These are phyloP conservation scores for Pseudevernia furfuracea DNA, from an alignment of 495 filamentous ascomycete species.

Conservation along the genomic window DNA sequence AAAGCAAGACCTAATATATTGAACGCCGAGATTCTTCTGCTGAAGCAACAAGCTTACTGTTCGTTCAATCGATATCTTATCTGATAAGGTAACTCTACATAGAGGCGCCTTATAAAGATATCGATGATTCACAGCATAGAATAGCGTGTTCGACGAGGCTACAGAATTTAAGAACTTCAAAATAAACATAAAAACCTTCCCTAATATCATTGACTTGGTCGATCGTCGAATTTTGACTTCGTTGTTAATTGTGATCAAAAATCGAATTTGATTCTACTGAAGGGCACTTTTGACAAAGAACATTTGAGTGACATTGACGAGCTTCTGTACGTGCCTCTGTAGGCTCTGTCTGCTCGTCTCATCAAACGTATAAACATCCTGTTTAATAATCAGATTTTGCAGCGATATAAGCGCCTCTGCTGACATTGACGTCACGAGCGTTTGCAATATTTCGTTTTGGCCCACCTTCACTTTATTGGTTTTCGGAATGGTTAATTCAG, in stretches of 20 bases:
- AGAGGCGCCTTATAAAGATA: too few relatives aligned
- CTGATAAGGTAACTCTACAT: too few relatives aligned
- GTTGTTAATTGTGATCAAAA: constrained; percentile 30
- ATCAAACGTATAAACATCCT: constrained; percentile 32
- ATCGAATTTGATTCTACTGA: background rate
- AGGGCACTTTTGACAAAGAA: background rate
- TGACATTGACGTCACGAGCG: constrained; percentile 25
- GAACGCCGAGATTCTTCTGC: too few relatives aligned
- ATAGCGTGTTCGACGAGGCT: too few relatives aligned
- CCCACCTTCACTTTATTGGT: constrained; percentile 21
- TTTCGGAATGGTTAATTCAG: constrained; percentile 25
- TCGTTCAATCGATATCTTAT: too few relatives aligned
- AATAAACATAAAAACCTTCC: too few relatives aligned
- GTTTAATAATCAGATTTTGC: constrained; percentile 30
- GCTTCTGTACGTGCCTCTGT: constrained; percentile 11
- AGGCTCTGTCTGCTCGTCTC: constrained; percentile 1
- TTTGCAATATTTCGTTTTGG: constrained; percentile 27
- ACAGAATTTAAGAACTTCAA: too few relatives aligned
- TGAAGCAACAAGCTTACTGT: too few relatives aligned
- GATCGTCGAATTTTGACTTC: constrained; percentile 30
- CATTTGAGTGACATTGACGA: background rate
- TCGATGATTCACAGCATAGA: too few relatives aligned
- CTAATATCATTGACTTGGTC: constrained; percentile 28
- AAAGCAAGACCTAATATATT: too few relatives aligned
- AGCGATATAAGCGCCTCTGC: constrained; percentile 27